Evolutionary conservation across 768 basidiomycete genomes (phyloP).

Genomic region (Auricularia auricula-judae): DNA sequence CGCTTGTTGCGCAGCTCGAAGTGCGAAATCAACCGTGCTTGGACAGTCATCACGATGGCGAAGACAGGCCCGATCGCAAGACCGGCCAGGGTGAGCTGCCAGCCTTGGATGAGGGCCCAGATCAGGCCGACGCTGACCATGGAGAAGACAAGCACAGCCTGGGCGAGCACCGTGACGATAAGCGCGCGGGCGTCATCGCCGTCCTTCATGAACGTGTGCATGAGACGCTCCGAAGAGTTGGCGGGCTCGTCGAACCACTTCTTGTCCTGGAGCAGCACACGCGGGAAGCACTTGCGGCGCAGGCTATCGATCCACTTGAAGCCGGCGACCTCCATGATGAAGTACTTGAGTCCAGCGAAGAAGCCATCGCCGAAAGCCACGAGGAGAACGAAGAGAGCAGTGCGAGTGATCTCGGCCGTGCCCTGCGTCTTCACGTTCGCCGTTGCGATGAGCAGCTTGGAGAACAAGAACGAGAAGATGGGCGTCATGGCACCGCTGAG

Average conservation of each 20-base stretch:
- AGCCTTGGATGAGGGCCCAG: slow-evolving; percentile 83
- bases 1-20: slow-evolving; percentile 75
- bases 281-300: slow-evolving; percentile 42
- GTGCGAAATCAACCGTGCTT: slow-evolving; percentile 57
- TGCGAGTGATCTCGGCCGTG: slow-evolving; percentile 51
- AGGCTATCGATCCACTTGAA: slow-evolving; percentile 65
- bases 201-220: slow-evolving; percentile 77
- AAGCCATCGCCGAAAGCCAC: slow-evolving; percentile 69
- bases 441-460: slow-evolving; percentile 66
- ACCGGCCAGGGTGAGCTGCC: slow-evolving; percentile 89
- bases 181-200: slow-evolving; percentile 78
- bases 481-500: slow-evolving; percentile 80
- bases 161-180: slow-evolving; percentile 59
- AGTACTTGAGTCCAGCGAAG: slow-evolving; percentile 64
- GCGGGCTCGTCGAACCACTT: slow-evolving; percentile 69
- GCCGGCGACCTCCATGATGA: slow-evolving; percentile 64
- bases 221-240: slow-evolving; percentile 48
- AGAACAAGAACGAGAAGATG: slow-evolving; percentile 83
- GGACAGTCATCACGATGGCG: slow-evolving; percentile 58
- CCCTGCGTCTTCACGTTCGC: slow-evolving; percentile 58
- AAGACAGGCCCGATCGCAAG: slow-evolving; percentile 82
- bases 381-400: slow-evolving; percentile 32
- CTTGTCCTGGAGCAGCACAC: slow-evolving; percentile 71
- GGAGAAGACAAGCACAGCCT: slow-evolving; percentile 57
- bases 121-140: slow-evolving; percentile 79